Evolutionary conservation across 2,329 filamentous ascomycete genomes (phyloP).

Genomic region (Thyridium curvatum): DNA sequence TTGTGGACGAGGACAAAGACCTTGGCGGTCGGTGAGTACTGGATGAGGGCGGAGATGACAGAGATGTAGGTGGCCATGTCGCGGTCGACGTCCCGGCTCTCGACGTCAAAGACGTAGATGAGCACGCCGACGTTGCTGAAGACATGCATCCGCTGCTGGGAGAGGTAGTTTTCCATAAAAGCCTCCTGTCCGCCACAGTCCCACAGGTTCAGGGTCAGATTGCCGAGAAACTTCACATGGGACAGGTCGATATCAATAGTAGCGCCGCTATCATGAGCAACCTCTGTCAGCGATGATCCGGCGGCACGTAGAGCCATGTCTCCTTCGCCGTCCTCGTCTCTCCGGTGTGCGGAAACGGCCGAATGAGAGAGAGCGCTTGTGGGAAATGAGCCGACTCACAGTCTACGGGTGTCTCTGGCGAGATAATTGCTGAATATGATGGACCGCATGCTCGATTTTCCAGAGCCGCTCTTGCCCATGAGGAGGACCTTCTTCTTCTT

Average conservation of each 20-base stretch:
- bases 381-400: slow-evolving; percentile 38
- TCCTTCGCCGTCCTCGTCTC: too few species aligned
- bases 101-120: slow-evolving; percentile 99
- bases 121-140: slow-evolving; percentile 95
- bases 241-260: slow-evolving; percentile 98
- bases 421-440: slow-evolving; percentile 99
- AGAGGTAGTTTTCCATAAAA: slow-evolving; percentile 98
- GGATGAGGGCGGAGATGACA: slow-evolving; percentile 80
- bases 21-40: slow-evolving; percentile 74
- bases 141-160: slow-evolving; percentile 90
- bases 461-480: slow-evolving; percentile 95
- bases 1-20: slow-evolving; percentile 98
- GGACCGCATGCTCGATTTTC: slow-evolving; percentile 96
- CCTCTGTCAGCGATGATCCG: too few species aligned
- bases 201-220: slow-evolving; percentile 95
- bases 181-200: slow-evolving; percentile 98
- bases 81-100: slow-evolving; percentile 87
- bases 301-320: too few species aligned
- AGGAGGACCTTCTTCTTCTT: slow-evolving; percentile 84
- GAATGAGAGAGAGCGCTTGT: too few species aligned
- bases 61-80: slow-evolving; percentile 89
- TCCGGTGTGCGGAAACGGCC: too few species aligned
- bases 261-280: slow-evolving; percentile 70
- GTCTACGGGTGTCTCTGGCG: slow-evolving; percentile 83
- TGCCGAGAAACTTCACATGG: slow-evolving; percentile 97